Conservation (phyloP, 177 flowering plant species). For the Vitis hybrid region DNA sequence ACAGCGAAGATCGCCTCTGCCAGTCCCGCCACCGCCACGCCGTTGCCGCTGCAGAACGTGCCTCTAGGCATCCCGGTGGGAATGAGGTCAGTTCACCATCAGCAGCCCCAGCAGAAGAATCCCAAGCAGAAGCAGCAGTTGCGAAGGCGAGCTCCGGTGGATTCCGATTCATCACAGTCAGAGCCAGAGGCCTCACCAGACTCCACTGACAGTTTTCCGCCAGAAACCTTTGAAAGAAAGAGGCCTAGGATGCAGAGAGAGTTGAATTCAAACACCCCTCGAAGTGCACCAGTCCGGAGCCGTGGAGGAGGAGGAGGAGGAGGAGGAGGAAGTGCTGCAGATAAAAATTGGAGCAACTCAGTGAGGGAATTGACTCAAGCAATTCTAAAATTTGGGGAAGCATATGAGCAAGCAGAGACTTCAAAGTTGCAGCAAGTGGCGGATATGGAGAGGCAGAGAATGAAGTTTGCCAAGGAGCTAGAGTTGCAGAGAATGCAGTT, state of each 20-base stretch:
- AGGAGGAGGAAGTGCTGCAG: not conserved
- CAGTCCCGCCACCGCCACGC: slow-evolving; percentile 7
- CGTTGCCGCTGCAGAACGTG: slow-evolving; percentile 17
- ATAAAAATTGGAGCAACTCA: slow-evolving; percentile 45
- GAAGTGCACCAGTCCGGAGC: slow-evolving; percentile 10
- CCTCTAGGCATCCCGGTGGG: slow-evolving; percentile 54
- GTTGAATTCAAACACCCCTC: slow-evolving; percentile 12
- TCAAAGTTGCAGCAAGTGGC: slow-evolving; percentile 71
- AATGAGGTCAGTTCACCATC: slow-evolving; percentile 11
- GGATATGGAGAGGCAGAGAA: slow-evolving; percentile 93
- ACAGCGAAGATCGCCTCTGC: slow-evolving; percentile 26
- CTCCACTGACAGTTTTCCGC: slow-evolving; percentile 54
- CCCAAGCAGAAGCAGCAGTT: slow-evolving; percentile 12
- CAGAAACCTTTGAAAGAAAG: slow-evolving; percentile 29
- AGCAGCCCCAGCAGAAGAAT: slow-evolving; percentile 5
- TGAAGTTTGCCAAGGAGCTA: slow-evolving; percentile 79
- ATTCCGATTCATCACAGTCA: slow-evolving; percentile 31
- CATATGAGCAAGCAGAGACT: slow-evolving; percentile 75
- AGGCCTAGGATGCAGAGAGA: slow-evolving; percentile 26
- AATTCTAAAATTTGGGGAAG: slow-evolving; percentile 69
- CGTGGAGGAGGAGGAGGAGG: slow-evolving; percentile 9
- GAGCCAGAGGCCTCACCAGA: slow-evolving; percentile 36
- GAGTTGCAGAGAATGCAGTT: slow-evolving; percentile 96
- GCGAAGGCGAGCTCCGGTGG: slow-evolving; percentile 1
- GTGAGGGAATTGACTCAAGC: slow-evolving; percentile 62